A percentile compares a stretch with the other conserved stretches of the same genome.
Conservation (phyloP, 306 rosid species). For the Parietaria judaica region DNA sequence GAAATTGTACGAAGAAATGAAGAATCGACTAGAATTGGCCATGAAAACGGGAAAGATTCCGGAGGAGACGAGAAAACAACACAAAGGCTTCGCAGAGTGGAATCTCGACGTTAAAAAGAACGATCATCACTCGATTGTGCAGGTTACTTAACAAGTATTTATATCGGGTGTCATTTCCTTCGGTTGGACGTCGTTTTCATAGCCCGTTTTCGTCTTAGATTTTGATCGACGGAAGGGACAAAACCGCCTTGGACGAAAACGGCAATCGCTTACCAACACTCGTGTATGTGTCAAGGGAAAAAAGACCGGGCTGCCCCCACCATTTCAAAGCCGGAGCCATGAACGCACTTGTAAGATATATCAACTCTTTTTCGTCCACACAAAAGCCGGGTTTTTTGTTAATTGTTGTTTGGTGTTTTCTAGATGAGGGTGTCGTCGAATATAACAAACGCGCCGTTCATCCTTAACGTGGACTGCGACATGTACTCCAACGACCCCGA, state of each 20-base stretch:
- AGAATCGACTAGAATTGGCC: conserved; percentile 34
- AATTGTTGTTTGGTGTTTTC: not conserved
- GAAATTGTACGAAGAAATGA: conserved; percentile 69
- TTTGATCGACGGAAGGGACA: conserved; percentile 46
- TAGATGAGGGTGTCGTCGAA: conserved; percentile 63
- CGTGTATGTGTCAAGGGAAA: conserved; percentile 66
- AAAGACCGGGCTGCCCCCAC: conserved; percentile 50
- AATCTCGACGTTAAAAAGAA: conserved; percentile 35
- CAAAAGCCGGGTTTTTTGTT: not conserved
- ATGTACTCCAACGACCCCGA: conserved; percentile 53
- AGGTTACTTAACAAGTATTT: conserved; percentile 20
- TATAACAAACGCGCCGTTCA: conserved; percentile 58
- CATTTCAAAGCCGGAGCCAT: conserved; percentile 76
- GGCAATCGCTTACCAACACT: conserved; percentile 41
- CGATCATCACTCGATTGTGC: conserved; percentile 56
- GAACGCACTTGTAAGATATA: conserved; percentile 46
- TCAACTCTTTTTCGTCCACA: not conserved
- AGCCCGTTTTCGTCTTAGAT: conserved; percentile 23
- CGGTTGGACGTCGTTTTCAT: not conserved
- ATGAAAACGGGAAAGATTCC: conserved; percentile 33
- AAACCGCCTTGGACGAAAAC: conserved; percentile 30
- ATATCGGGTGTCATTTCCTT: not conserved
- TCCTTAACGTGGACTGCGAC: conserved; percentile 66
- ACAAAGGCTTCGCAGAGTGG: conserved; percentile 59
- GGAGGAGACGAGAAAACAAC: conserved; percentile 21